Conservation (phyloP, 371 early-diverging fungal genomes). For the Apophysomyces variabilis region DNA sequence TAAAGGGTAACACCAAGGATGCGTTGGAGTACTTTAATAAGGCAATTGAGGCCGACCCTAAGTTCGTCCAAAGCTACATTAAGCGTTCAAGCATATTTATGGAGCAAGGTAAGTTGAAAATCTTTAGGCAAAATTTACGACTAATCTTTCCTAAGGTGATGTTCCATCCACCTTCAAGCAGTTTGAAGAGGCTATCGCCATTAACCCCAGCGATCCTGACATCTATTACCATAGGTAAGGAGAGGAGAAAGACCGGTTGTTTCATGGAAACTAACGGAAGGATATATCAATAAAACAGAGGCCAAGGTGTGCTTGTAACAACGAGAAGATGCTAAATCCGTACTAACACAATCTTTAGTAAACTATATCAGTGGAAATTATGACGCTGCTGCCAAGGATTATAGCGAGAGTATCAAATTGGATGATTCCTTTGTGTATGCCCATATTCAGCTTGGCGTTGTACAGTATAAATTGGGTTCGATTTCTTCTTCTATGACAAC, state of each 20-base stretch:
- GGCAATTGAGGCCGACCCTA: constrained; percentile 80
- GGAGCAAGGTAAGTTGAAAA: constrained; percentile 64
- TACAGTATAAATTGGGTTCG: constrained; percentile 90
- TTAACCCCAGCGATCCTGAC: constrained; percentile 75
- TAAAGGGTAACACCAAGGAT: constrained; percentile 80
- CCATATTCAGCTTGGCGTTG: constrained; percentile 93
- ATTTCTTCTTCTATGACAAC: constrained; percentile 72
- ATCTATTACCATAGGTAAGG: constrained; percentile 73
- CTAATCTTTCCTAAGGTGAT: constrained; percentile 46
- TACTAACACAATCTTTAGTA: constrained; percentile 30
- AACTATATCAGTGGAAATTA: constrained; percentile 81
- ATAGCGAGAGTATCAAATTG: constrained; percentile 78
- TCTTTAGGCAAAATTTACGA: neutral
- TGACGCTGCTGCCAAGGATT: constrained; percentile 83
- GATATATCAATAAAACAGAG: constrained; percentile 23
- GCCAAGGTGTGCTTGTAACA: constrained; percentile 36
- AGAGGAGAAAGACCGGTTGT: constrained; percentile 15
- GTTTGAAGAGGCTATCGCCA: constrained; percentile 72
- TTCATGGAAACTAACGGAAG: neutral
- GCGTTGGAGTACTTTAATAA: constrained; percentile 80
- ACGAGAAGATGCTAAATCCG: neutral
- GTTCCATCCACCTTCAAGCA: constrained; percentile 65
- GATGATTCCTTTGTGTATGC: constrained; percentile 88
- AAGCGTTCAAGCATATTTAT: constrained; percentile 90
- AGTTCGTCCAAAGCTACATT: constrained; percentile 81